phyloP scores from a whole-genome alignment of 768 basidiomycete species.

The Krasilnikovozyma curviuscula region DNA sequence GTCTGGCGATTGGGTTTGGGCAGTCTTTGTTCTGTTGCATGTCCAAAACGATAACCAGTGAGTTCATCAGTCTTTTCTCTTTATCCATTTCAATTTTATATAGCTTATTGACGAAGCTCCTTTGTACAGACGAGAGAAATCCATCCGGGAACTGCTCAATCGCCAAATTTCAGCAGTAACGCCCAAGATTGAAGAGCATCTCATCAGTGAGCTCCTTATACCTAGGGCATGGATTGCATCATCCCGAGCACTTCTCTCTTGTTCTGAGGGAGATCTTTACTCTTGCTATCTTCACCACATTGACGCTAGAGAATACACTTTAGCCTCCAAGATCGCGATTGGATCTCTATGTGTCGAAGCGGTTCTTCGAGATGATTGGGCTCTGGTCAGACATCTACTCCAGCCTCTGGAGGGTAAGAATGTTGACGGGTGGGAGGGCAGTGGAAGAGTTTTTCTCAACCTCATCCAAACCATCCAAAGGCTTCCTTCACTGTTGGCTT shows the following conservation, averaged over 20 bases:
- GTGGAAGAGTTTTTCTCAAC: conserved; percentile 33
- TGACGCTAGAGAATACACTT: conserved; percentile 44
- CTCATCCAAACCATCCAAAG: conserved; percentile 17
- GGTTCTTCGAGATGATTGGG: conserved; percentile 45
- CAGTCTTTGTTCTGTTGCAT: conserved; percentile 74
- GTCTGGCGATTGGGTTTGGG: conserved; percentile 61
- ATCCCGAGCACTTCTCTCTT: not conserved
- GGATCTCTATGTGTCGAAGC: conserved; percentile 75
- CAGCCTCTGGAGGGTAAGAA: conserved; percentile 38
- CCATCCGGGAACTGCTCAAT: conserved; percentile 58
- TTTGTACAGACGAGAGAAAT: conserved; percentile 48
- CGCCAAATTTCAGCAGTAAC: conserved; percentile 30
- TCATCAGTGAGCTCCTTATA: conserved; percentile 53
- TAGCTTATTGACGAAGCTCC: not conserved
- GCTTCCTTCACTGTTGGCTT: conserved; percentile 12
- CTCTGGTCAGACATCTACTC: conserved; percentile 51
- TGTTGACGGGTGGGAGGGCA: conserved; percentile 58
- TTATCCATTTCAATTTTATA: conserved; percentile 2
- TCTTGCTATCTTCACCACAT: conserved; percentile 60
- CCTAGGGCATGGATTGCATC: conserved; percentile 70
- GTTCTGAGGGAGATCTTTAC: conserved; percentile 37
- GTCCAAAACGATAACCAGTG: conserved; percentile 63
- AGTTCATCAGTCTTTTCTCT: conserved; percentile 18
- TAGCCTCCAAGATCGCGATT: conserved; percentile 69
- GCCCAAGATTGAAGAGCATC: conserved; percentile 17